Conservation (phyloP, 345 rosid species). For the Eucalyptus polyanthemos region DNA sequence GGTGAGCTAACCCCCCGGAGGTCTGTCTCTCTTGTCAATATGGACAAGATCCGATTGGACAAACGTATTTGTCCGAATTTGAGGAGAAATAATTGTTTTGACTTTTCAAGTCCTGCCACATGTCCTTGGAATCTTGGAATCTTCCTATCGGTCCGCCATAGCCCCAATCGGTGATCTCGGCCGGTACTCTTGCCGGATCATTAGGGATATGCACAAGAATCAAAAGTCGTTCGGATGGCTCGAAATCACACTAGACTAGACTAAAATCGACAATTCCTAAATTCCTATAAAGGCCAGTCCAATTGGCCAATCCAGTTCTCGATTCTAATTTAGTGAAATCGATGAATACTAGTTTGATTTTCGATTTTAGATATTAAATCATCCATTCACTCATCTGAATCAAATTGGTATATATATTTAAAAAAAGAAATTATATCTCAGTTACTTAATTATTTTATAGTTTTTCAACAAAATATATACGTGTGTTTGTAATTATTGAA, state of each 20-base stretch:
- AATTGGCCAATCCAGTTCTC: accelerated
- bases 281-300: accelerated
- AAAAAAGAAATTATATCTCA: accelerated
- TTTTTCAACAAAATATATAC: too few relatives aligned
- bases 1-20: background rate
- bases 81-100: background rate
- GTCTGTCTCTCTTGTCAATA: background rate
- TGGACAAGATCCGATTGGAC: background rate
- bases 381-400: accelerated
- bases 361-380: accelerated
- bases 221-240: accelerated
- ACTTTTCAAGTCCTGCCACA: background rate
- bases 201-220: accelerated
- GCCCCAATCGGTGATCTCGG: background rate
- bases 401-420: too few relatives aligned
- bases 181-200: accelerated
- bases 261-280: accelerated
- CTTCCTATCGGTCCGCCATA: background rate
- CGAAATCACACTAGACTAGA: accelerated
- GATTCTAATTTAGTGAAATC: too few relatives aligned
- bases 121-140: background rate
- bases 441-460: too few relatives aligned
- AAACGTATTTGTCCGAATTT: background rate
- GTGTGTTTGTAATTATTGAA: too few relatives aligned
- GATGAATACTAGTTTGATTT: accelerated